phyloP scores from a whole-genome alignment of 1,284 basidiomycete species.

The Athelia sp. region DNA sequence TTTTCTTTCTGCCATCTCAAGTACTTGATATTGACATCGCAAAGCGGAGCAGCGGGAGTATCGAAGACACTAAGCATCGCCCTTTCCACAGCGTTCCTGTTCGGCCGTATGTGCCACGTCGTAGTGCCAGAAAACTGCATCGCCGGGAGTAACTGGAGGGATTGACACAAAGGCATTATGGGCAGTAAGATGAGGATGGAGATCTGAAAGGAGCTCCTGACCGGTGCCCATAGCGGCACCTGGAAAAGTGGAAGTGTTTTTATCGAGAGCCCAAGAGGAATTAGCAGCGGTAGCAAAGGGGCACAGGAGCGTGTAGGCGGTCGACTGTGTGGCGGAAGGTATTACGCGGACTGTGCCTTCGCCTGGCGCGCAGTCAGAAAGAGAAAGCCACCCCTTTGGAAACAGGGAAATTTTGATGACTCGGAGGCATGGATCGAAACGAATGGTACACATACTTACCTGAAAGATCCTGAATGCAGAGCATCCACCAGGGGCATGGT shows the following conservation, averaged over 20 bases:
- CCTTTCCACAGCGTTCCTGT: conserved; percentile 49
- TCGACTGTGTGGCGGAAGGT: conserved; percentile 49
- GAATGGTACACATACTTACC: background rate
- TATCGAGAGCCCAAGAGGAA: conserved; percentile 65
- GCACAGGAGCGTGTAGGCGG: conserved; percentile 70
- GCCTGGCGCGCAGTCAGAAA: conserved; percentile 55
- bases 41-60: conserved; percentile 75
- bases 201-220: conserved; percentile 55
- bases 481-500: conserved; percentile 27
- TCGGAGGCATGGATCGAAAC: conserved; percentile 60
- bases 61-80: conserved; percentile 76
- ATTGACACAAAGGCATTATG: conserved; percentile 47
- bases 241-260: conserved; percentile 56
- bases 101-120: conserved; percentile 77
- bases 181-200: conserved; percentile 74
- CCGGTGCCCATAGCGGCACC: conserved; percentile 55
- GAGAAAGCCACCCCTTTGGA: conserved; percentile 73
- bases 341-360: conserved; percentile 67
- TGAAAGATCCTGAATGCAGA: background rate
- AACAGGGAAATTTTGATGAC: conserved; percentile 76
- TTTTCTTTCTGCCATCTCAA: too few relatives aligned
- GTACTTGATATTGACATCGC: too few relatives aligned
- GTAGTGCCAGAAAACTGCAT: conserved; percentile 72
- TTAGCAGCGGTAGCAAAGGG: conserved; percentile 69
- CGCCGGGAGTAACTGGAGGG: conserved; percentile 60